phyloP scores from a whole-genome alignment of 2,329 filamentous ascomycete species.

The Ophiostoma ulmi region DNA sequence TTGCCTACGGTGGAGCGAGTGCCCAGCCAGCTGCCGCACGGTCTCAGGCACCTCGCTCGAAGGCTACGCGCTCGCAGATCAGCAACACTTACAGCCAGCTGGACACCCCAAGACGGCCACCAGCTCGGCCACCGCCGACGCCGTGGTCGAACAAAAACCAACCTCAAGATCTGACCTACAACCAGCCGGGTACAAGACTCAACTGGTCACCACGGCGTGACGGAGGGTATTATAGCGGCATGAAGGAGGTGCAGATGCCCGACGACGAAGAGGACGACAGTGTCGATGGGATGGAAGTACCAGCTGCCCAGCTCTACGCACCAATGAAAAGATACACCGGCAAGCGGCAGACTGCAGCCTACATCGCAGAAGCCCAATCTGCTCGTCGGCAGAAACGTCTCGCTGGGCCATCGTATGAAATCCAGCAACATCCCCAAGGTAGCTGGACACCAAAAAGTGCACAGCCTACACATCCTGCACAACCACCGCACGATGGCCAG shows the following conservation, averaged over 20 bases:
- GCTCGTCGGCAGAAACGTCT: not conserved
- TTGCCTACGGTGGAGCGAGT: not conserved
- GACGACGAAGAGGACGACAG: not conserved
- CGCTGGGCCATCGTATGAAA: not conserved
- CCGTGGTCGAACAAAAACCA: not conserved
- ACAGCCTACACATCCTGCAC: not conserved
- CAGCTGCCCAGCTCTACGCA: not conserved
- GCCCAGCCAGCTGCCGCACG: not conserved
- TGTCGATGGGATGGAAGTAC: not conserved
- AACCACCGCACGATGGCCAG: not conserved
- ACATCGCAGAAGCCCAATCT: not conserved
- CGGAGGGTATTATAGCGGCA: not conserved
- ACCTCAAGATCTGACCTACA: not conserved
- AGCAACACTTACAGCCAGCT: not conserved
- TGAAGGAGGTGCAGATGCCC: not conserved
- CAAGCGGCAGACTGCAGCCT: not conserved
- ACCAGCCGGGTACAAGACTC: not conserved
- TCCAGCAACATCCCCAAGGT: not conserved
- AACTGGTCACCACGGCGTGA: conserved; percentile 18
- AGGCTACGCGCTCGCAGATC: not conserved
- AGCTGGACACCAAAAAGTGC: not conserved
- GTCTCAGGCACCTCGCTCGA: not conserved
- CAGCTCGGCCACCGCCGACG: not conserved
- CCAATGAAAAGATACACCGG: not conserved
- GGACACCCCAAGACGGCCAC: not conserved